Percentiles rank a stretch among this genome's conserved stretches.
Evolutionary conservation across 768 basidiomycete species (phyloP).

Genomic region (Trametes elegans): DNA sequence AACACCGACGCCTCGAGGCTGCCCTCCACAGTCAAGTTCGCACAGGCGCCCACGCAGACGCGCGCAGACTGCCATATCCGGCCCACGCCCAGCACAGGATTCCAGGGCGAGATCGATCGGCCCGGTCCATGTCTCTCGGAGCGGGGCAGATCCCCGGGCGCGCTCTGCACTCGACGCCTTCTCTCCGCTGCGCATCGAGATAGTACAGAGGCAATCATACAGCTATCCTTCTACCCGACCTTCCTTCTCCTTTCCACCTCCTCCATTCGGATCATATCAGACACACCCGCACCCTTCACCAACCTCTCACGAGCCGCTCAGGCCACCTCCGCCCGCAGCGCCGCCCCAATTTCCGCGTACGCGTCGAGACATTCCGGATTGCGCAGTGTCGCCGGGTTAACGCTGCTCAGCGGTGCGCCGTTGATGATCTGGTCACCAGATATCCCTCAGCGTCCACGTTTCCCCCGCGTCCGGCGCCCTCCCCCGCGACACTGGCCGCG

Average conservation of each 20-base stretch:
- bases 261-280: too few relatives aligned
- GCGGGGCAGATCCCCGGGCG: conserved; percentile 5
- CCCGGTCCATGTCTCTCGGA: conserved; percentile 7
- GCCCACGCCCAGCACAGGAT: conserved; percentile 6
- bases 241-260: neutral
- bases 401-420: conserved; percentile 62
- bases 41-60: neutral
- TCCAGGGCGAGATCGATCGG: conserved; percentile 16
- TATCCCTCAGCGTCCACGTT: conserved; percentile 6
- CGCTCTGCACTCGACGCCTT: neutral
- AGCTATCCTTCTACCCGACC: neutral
- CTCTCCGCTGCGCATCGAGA: too few relatives aligned
- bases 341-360: conserved; percentile 54
- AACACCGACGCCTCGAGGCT: conserved; percentile 17
- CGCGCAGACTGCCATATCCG: neutral
- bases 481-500: neutral
- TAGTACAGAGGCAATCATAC: neutral
- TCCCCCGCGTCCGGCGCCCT: neutral
- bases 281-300: too few relatives aligned
- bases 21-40: conserved; percentile 9
- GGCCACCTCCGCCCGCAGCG: conserved; percentile 46
- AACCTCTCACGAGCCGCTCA: neutral
- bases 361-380: conserved; percentile 71
- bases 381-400: conserved; percentile 69
- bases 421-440: conserved; percentile 61